Evolutionary conservation across 805 yeast species (phyloP), one percentile per base, ranked within the genome.

Genomic region (Jamesozyma hellenica): DNA sequence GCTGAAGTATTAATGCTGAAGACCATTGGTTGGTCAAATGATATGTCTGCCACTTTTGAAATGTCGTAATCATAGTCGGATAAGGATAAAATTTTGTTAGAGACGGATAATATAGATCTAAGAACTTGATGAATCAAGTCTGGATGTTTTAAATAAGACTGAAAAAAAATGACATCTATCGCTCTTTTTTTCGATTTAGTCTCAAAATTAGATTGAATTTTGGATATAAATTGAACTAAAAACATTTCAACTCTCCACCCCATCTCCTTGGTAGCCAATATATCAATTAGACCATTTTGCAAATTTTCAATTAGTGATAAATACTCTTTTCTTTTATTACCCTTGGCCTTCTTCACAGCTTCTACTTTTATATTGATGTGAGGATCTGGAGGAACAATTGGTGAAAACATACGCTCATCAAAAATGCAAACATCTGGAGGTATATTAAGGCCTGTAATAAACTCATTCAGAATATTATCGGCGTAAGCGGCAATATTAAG

Each of bases 61-160:
- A 73, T 49, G 43, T 75, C 67, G 50, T 84, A 72, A 1, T 65
- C 70, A 41, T 61, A 66, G 3, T 60, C 56, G 3, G 77, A 74
- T 16, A 73, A 58, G 0, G 64, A 52, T 23, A 67, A 59, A 6
- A 75, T 47, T 40, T 74, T 72, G 41, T 65, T 65, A 18, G 76
- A 53, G 4, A 79, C 46, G n/a, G 72, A 67, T 2, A 79, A 65
- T 25, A 82, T 53, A 15, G 86, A 80, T 38, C 72, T 74, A 42
- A 79, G 60, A 15, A 82, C 78, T 28, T 75, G 56, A 40, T 77
- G 69, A 1, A 83, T 66, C 34, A 84, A 61, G 2, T 70, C 60
- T 0, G 95, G 95, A 56, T 85, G 94, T 17, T 74, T 74, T n/a
- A 72, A 68, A 12, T 67, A 60, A 1, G 82, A 70, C 27, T 67